A percentile compares a stretch with the other conserved stretches of the same genome.
Evolutionary conservation across 306 rosid species (phyloP).

Genomic region (Trifolium repens): DNA sequence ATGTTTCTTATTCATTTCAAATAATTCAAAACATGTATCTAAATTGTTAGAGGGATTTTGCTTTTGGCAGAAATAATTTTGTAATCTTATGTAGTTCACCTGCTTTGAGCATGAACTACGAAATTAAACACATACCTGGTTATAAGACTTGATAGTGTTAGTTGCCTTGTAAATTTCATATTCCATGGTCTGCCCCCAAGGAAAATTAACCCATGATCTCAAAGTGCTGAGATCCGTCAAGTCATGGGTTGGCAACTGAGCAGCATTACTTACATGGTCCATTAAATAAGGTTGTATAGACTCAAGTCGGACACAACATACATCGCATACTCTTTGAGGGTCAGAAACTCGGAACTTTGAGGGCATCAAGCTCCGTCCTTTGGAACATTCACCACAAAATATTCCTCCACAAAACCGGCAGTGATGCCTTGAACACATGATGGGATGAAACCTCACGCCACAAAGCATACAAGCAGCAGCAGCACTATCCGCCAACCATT

Average conservation of each 20-base stretch:
- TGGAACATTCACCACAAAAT: slow-evolving; percentile 91
- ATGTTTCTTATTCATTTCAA: background rate
- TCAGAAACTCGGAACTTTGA: slow-evolving; percentile 71
- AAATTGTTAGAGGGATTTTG: background rate
- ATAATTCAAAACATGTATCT: background rate
- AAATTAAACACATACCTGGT: slow-evolving; percentile 50
- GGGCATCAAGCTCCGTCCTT: slow-evolving; percentile 89
- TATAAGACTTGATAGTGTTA: slow-evolving; percentile 71
- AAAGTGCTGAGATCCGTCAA: slow-evolving; percentile 91
- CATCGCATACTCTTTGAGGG: slow-evolving; percentile 95
- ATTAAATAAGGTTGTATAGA: slow-evolving; percentile 85
- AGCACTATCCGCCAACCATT: slow-evolving; percentile 95
- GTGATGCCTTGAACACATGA: slow-evolving; percentile 94
- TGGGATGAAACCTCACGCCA: slow-evolving; percentile 89
- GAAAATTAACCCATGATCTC: slow-evolving; percentile 93
- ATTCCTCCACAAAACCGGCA: slow-evolving; percentile 98
- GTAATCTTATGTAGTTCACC: background rate
- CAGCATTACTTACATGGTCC: slow-evolving; percentile 93
- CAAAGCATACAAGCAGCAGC: slow-evolving; percentile 93
- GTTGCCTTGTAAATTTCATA: slow-evolving; percentile 92
- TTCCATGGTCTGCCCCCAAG: slow-evolving; percentile 97
- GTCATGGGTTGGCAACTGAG: slow-evolving; percentile 88
- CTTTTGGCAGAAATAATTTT: background rate
- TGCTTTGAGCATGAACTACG: background rate
- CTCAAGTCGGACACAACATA: slow-evolving; percentile 88